A percentile compares a stretch with the other conserved stretches of the same genome.
phyloP scores from a whole-genome alignment of 1,284 basidiomycete species.

The Veloporphyrellus conicus region DNA sequence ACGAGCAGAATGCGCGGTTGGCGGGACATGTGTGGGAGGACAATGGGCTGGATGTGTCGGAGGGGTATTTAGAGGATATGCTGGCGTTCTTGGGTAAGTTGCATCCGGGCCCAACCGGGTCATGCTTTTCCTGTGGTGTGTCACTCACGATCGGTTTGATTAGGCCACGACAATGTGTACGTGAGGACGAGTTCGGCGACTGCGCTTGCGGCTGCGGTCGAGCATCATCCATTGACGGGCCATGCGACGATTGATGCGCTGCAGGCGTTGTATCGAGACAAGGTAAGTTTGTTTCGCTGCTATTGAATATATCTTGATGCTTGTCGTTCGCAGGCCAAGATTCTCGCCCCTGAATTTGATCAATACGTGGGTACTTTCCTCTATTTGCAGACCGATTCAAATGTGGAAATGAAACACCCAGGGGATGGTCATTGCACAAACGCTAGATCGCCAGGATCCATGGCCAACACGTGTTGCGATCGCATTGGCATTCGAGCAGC shows the following conservation, averaged over 20 bases:
- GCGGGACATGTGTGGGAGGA: constrained; percentile 92
- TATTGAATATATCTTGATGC: not conserved
- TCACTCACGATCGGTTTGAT: not conserved
- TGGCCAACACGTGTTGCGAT: constrained; percentile 84
- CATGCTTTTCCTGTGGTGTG: not conserved
- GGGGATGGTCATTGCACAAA: constrained; percentile 93
- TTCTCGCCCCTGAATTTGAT: constrained; percentile 86
- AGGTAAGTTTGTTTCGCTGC: constrained; percentile 42
- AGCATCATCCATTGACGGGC: constrained; percentile 70
- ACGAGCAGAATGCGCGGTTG: constrained; percentile 86
- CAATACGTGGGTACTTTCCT: constrained; percentile 61
- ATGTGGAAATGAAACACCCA: constrained; percentile 29
- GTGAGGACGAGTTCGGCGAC: constrained; percentile 73
- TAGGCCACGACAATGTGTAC: constrained; percentile 78
- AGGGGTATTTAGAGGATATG: constrained; percentile 63
- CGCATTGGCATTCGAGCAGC: constrained; percentile 64
- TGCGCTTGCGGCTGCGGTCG: constrained; percentile 77
- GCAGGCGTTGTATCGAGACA: constrained; percentile 78
- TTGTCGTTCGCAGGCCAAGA: constrained; percentile 57
- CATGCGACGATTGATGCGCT: constrained; percentile 47
- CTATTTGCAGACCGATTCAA: not conserved
- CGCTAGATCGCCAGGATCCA: constrained; percentile 88
- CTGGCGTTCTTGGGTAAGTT: constrained; percentile 65
- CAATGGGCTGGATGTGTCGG: constrained; percentile 88
- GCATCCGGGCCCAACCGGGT: no score